Conservation (phyloP, 2,329 filamentous ascomycete genomes). For the Penicillium aurantiogriseum region DNA sequence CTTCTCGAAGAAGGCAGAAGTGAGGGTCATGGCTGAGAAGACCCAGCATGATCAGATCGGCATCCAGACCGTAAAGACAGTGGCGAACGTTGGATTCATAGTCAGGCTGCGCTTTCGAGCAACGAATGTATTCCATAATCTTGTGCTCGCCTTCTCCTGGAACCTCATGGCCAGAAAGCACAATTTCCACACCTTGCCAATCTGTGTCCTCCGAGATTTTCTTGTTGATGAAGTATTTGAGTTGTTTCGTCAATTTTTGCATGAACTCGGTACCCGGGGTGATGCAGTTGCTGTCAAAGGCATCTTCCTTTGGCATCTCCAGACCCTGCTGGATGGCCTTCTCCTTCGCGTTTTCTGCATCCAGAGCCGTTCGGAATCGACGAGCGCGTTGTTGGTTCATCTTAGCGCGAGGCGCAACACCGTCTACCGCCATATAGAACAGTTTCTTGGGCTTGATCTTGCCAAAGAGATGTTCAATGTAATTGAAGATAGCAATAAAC, state of each 20-base stretch:
- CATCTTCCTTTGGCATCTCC: conserved; percentile 89
- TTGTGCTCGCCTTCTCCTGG: conserved; percentile 99
- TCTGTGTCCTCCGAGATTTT: conserved; percentile 96
- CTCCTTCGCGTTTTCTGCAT: conserved; percentile 83
- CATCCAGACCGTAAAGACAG: conserved; percentile 95
- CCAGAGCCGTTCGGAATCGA: conserved; percentile 89
- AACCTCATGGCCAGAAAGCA: conserved; percentile 95
- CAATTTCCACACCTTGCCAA: conserved; percentile 95
- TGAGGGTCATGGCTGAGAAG: conserved; percentile 96
- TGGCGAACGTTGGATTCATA: conserved; percentile 94
- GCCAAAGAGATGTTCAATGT: conserved; percentile 96
- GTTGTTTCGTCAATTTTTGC: conserved; percentile 88
- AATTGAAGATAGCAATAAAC: conserved; percentile 99
- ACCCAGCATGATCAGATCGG: conserved; percentile 97
- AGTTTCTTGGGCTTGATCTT: conserved; percentile 98
- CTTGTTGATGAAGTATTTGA: conserved; percentile 99
- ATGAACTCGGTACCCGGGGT: conserved; percentile 96
- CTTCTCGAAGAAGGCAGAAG: conserved; percentile 93
- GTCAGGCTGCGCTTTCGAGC: conserved; percentile 88
- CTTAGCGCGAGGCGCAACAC: conserved; percentile 94
- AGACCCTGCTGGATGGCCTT: conserved; percentile 87
- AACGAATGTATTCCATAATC: conserved; percentile 99
- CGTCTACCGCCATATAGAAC: conserved; percentile 99
- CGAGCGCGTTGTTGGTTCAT: conserved; percentile 99
- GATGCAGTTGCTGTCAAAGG: conserved; percentile 99